Evolutionary conservation across 2,329 filamentous ascomycete species (phyloP), one percentile per base, ranked within the genome.

Genomic region (Fusarium nurragi): DNA sequence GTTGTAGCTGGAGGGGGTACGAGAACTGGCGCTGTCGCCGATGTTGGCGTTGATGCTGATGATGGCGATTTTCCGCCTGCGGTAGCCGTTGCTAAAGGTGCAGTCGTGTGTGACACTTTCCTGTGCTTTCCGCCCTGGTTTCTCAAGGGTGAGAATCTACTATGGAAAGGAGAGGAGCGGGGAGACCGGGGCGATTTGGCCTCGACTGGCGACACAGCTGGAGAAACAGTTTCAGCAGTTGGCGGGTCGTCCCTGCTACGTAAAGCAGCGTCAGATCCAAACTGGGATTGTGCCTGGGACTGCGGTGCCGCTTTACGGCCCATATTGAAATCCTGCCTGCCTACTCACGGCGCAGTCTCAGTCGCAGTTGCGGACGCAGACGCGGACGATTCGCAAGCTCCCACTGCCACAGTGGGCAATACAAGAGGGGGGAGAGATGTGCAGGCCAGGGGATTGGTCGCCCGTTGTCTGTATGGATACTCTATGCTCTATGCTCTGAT

Each of bases 251-350:
- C 71, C 58, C 71, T 69, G 59, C 64, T 60, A 62, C 61, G 67
- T 66, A 76, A 75, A 68, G 72, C 75, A 66, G 76, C 69, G 64
- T 79, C 79, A 71, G 79, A 78, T 76, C 67, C 61, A 53, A 46
- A 64, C 41, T 67, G 56, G 37, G 55, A 19, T 51, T 58, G 55
- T 41, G 52, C 28, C 43, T 65, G 62, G 50, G 49, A 84, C 79
- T 86, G 81, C 68, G 84, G 85, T 77, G 81, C 83, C 73, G 82
- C 77, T 77, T 86, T 87, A 75, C 84, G 85, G 78, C 80, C 84
- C 84, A 87, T 87, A 63, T 56, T 60, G 56, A 66, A 66, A 67
- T 69, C 66, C 67, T 70, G 64, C 66, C 67, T 70, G 64, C 60
- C 63, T 69, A 64, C 56, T 71, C 64, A 69, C 60, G 65, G 60